These are phyloP conservation scores for Endoconidiophora polonica DNA, from an alignment of 2,329 filamentous ascomycete species.

Conservation along the genomic window DNA sequence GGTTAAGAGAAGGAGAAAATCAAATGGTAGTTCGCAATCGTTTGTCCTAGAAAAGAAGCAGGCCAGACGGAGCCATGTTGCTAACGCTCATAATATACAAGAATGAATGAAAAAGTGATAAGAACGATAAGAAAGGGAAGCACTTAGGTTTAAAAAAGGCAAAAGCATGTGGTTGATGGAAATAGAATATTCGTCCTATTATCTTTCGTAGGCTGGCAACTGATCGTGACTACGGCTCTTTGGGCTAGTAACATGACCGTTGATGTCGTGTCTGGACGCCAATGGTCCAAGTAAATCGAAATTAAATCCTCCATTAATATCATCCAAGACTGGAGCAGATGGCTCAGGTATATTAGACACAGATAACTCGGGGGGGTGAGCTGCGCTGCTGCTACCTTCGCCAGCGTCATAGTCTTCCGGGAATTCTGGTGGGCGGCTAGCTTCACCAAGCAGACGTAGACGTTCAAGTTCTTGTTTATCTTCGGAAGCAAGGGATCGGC, in stretches of 20 bases:
- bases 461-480: constrained; percentile 70
- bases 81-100: not conserved
- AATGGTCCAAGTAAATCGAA: constrained; percentile 33
- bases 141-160: not conserved
- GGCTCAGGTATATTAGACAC: constrained; percentile 8
- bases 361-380: constrained; percentile 7
- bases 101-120: not conserved
- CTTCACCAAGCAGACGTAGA: constrained; percentile 43
- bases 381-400: constrained; percentile 15
- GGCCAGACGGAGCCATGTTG: no score
- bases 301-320: constrained; percentile 14
- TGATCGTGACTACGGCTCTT: constrained; percentile 19
- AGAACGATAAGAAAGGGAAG: not conserved
- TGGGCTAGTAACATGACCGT: not conserved
- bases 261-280: not conserved
- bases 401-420: constrained; percentile 33
- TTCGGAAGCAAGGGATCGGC: constrained; percentile 26
- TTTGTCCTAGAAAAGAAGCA: no score
- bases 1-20: no score
- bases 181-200: not conserved
- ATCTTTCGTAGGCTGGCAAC: constrained; percentile 25
- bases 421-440: constrained; percentile 45
- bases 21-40: no score
- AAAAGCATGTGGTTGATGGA: not conserved
- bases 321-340: constrained; percentile 18